Evolutionary conservation across 768 basidiomycete genomes (phyloP).

Genomic region (Tylopilus sp.): DNA sequence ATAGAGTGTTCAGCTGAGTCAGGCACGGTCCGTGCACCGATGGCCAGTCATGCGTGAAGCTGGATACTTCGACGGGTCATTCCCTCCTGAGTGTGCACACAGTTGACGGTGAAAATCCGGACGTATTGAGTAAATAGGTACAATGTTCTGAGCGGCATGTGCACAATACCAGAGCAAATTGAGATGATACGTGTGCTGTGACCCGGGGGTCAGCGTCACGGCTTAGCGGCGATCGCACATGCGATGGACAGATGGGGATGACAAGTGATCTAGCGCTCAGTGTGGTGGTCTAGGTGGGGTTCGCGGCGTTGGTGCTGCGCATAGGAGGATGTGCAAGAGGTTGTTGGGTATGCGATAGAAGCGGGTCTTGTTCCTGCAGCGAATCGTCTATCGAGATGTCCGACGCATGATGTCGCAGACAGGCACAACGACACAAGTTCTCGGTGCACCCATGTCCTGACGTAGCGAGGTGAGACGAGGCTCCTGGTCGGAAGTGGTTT

Average conservation of each 20-base stretch:
- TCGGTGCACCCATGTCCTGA: constrained; percentile 26
- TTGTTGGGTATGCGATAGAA: constrained; percentile 19
- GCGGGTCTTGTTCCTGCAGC: constrained; percentile 18
- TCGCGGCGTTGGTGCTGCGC: constrained; percentile 6
- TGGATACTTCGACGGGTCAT: too few species aligned
- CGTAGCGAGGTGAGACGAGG: background rate
- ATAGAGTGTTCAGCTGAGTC: background rate
- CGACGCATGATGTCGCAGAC: background rate
- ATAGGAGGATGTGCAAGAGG: constrained; percentile 23
- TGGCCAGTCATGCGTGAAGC: too few species aligned
- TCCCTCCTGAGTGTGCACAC: too few species aligned
- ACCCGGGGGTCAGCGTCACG: background rate
- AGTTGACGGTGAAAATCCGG: background rate
- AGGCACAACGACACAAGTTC: constrained; percentile 23
- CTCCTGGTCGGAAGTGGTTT: background rate
- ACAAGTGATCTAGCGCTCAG: background rate
- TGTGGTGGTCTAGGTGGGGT: background rate
- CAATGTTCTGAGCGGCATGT: background rate
- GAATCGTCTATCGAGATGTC: constrained; percentile 2
- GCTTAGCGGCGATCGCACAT: background rate
- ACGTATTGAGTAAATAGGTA: background rate
- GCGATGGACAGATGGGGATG: background rate
- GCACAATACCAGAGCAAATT: background rate
- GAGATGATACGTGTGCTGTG: background rate
- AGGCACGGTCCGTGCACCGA: too few species aligned